Percentiles rank a stretch among this genome's conserved stretches.
These are phyloP conservation scores for Claviceps digitariae DNA, from an alignment of 2,329 filamentous ascomycete genomes.

Conservation along the genomic window DNA sequence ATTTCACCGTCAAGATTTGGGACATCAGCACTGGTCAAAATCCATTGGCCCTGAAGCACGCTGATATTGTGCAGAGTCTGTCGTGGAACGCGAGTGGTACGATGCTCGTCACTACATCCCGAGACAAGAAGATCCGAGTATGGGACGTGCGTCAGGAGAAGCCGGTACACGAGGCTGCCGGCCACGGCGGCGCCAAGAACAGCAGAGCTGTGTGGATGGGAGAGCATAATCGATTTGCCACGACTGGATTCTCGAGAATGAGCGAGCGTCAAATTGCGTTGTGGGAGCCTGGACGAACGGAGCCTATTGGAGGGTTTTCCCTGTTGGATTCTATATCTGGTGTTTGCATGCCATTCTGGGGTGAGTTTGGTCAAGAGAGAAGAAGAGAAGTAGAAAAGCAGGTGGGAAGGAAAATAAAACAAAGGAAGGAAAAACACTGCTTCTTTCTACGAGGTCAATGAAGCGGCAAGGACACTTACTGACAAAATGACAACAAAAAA, in stretches of 20 bases:
- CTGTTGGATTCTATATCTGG: slow-evolving; percentile 91
- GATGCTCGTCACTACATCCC: slow-evolving; percentile 79
- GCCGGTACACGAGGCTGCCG: slow-evolving; percentile 68
- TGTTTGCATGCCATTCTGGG: slow-evolving; percentile 99
- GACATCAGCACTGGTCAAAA: slow-evolving; percentile 70
- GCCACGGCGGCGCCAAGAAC: slow-evolving; percentile 92
- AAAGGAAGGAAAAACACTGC: background rate
- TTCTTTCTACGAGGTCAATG: background rate
- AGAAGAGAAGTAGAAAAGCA: no score
- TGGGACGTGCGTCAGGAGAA: slow-evolving; percentile 95
- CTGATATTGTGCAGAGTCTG: slow-evolving; percentile 86
- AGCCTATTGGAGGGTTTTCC: slow-evolving; percentile 82
- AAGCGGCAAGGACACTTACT: background rate
- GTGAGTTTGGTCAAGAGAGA: no score
- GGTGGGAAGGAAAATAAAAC: background rate
- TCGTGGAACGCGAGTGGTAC: slow-evolving; percentile 89
- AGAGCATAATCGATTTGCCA: slow-evolving; percentile 89
- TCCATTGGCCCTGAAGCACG: slow-evolving; percentile 66
- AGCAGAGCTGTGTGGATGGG: slow-evolving; percentile 95
- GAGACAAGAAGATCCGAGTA: slow-evolving; percentile 95
- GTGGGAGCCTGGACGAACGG: slow-evolving; percentile 79
- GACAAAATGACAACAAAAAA: slow-evolving; percentile 19
- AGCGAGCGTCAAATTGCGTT: slow-evolving; percentile 91
- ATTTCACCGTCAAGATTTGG: slow-evolving; percentile 93
- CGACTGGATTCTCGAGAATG: slow-evolving; percentile 96